phyloP scores from a whole-genome alignment of 1,284 basidiomycete genomes.

The Exobasidium cylindrosporum region DNA sequence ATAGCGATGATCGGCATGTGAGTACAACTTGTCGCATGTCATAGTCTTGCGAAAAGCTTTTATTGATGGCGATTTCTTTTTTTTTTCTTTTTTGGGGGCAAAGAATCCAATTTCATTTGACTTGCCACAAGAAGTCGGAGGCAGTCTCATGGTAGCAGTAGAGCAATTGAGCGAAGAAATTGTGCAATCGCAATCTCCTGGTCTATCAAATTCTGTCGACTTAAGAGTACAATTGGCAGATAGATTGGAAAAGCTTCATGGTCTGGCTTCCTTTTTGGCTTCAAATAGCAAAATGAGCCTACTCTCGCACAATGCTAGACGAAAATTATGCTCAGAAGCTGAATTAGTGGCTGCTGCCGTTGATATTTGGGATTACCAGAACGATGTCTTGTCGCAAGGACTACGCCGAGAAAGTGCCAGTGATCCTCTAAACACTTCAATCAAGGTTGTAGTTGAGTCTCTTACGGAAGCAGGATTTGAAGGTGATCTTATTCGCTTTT shows the following conservation, averaged over 20 bases:
- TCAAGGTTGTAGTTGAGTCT: conserved; percentile 67
- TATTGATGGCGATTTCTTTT: too few relatives aligned
- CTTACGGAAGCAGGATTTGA: conserved; percentile 39
- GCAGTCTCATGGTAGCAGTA: conserved; percentile 69
- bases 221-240: conserved; percentile 74
- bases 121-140: conserved; percentile 72
- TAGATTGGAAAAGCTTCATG: conserved; percentile 71
- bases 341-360: conserved; percentile 81
- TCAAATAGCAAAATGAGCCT: conserved; percentile 55
- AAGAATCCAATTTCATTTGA: conserved; percentile 81
- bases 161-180: conserved; percentile 69
- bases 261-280: conserved; percentile 76
- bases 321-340: conserved; percentile 76
- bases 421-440: conserved; percentile 57
- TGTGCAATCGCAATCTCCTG: conserved; percentile 21
- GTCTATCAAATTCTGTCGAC: conserved; percentile 59
- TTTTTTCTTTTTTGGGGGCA: too few relatives aligned
- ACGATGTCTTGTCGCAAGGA: conserved; percentile 57
- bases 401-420: neutral
- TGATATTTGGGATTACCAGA: conserved; percentile 80
- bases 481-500: conserved; percentile 76
- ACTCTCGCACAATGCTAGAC: conserved; percentile 75
- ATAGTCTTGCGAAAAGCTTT: too few relatives aligned
- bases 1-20: conserved; percentile 67
- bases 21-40: too few relatives aligned